Evolutionary conservation across 2,329 filamentous ascomycete genomes (phyloP), one percentile per base, ranked within the genome.

Genomic region (Myriangium duriaei): DNA sequence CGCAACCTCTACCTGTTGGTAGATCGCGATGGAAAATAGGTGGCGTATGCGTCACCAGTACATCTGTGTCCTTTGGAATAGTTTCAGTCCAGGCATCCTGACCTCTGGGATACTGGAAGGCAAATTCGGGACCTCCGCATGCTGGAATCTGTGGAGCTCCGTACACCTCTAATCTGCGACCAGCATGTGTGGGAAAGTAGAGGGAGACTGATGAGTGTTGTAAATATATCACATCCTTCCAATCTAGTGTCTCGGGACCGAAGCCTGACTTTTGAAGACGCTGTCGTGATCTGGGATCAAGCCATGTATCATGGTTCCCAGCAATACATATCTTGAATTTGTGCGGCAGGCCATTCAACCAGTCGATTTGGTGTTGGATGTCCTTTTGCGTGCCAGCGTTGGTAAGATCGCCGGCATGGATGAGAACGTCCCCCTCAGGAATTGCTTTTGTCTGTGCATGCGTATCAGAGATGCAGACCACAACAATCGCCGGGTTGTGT

Each of bases 391-490:
- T 80, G 28, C 88, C 88, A 14, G 66, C 64, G 48, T 84, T 77
- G 38, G 79, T 80, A 51, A 94, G 67, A 60, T 96, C 88, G 26
- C 88, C 88, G 2, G 85, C 82, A 54, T 95, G 88, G 49, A 96
- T 81, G 34, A 96, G 72, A 14, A 95, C 67, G 56, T 95, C 86
- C 40, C 86, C 87, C 7, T 70, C 60, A 0, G 86, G 85, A 1
- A 92, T 67, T 11, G 31, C 24, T 16, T n/a, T 66, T 49, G 12
- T 58, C 49, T 5, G 74, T 62, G 74, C 75, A 61, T 95, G 88
- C 0, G 88, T 95, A 61, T 95, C 88, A 7, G 85, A 88, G 46
- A 95, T 75, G 60, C 84, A 93, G 45, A 95, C 82, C 16, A 95
- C 70, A 42, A 77, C 76, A 52, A 95, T 73, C 5, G 72, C 62